Conservation (phyloP, 2,329 filamentous ascomycete species). For the Tolypocladium album region DNA sequence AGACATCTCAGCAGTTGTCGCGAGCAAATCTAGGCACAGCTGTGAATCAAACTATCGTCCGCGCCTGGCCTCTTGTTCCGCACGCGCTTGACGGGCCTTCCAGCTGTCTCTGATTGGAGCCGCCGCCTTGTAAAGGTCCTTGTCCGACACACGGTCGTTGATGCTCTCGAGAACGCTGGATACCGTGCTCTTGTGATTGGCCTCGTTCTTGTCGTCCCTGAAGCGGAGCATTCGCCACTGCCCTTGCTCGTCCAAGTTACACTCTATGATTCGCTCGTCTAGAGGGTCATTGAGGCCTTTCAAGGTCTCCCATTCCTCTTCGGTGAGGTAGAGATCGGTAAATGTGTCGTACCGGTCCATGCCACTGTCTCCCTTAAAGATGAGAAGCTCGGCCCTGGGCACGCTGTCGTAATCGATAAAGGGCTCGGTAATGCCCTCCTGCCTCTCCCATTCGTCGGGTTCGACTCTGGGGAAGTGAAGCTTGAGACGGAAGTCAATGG, state of each 20-base stretch:
- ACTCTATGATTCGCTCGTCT: slow-evolving; percentile 85
- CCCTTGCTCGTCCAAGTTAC: slow-evolving; percentile 63
- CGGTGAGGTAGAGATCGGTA: slow-evolving; percentile 56
- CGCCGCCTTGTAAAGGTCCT: slow-evolving; percentile 64
- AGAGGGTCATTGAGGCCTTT: slow-evolving; percentile 65
- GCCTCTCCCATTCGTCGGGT: slow-evolving; percentile 55
- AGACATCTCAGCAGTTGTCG: not conserved
- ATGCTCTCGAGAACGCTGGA: slow-evolving; percentile 85
- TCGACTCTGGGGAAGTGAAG: slow-evolving; percentile 66
- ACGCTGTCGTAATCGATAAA: slow-evolving; percentile 71
- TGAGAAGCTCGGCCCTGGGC: slow-evolving; percentile 62
- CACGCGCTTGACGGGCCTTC: slow-evolving; percentile 49
- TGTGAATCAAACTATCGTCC: slow-evolving; percentile 2
- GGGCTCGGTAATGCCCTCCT: slow-evolving; percentile 51
- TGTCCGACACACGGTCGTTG: slow-evolving; percentile 69
- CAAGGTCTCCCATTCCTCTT: slow-evolving; percentile 72
- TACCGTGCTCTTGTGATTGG: slow-evolving; percentile 80
- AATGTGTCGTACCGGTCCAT: slow-evolving; percentile 52
- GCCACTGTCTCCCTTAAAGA: slow-evolving; percentile 50
- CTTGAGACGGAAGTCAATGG: slow-evolving; percentile 77
- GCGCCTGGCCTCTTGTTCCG: slow-evolving; percentile 14
- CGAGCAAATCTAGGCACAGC: not conserved
- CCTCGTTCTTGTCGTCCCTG: slow-evolving; percentile 83
- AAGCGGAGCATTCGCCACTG: slow-evolving; percentile 84
- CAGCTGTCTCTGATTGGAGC: slow-evolving; percentile 67